A percentile compares a stretch with the other conserved stretches of the same genome.
Conservation (phyloP, 208 protist genomes). For the Trypanosomatidae sp. region DNA sequence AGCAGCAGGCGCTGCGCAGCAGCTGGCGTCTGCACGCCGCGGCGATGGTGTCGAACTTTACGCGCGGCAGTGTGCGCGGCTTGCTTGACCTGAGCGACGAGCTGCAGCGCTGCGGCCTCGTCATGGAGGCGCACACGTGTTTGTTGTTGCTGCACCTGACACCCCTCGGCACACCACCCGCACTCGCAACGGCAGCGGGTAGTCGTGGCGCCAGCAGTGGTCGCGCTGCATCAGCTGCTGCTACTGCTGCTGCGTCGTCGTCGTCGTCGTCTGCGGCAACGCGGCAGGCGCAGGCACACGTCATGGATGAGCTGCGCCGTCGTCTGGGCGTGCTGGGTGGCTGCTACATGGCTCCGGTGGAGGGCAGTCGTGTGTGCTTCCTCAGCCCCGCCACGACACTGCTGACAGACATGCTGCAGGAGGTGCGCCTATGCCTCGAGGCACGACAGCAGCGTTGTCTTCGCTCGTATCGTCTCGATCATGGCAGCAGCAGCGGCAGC, state of each 20-base stretch:
- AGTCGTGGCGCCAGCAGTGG: no score
- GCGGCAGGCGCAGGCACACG: no score
- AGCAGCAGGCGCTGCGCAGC: slow-evolving; percentile 6
- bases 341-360: slow-evolving; percentile 18
- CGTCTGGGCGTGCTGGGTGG: slow-evolving; percentile 52
- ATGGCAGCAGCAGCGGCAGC: not conserved
- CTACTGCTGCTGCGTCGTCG: no score
- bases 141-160: slow-evolving; percentile 44
- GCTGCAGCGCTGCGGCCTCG: slow-evolving; percentile 19
- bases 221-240: slow-evolving; percentile 6
- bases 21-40: slow-evolving; percentile 44
- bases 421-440: slow-evolving; percentile 21
- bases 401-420: slow-evolving; percentile 46
- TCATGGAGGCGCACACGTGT: slow-evolving; percentile 57
- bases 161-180: slow-evolving; percentile 6
- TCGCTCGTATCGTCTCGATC: not conserved
- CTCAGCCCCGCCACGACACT: slow-evolving; percentile 40
- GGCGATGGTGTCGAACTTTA: slow-evolving; percentile 54
- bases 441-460: slow-evolving; percentile 3
- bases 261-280: no score
- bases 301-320: no score
- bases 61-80: slow-evolving; percentile 26
- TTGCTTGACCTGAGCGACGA: slow-evolving; percentile 29
- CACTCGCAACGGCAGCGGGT: not conserved
- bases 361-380: slow-evolving; percentile 35